phyloP scores from a whole-genome alignment of 2,329 filamentous ascomycete species.

The Ophiostoma sp. region DNA sequence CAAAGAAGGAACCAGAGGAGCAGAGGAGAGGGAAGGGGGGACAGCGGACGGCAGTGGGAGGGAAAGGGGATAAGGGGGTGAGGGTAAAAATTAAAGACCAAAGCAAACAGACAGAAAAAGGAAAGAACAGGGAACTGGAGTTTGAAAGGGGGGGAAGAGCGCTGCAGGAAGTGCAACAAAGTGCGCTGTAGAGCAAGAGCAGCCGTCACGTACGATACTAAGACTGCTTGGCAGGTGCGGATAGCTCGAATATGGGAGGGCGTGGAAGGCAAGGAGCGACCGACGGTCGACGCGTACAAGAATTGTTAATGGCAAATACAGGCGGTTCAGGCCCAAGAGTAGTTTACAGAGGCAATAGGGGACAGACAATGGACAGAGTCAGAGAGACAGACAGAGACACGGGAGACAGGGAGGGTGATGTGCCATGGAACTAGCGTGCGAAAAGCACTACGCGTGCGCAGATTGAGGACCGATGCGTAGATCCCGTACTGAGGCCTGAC shows the following conservation, averaged over 20 bases:
- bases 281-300: not conserved
- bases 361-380: not conserved
- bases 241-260: slow-evolving; percentile 19
- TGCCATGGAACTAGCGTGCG: slow-evolving; percentile 20
- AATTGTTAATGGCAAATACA: not conserved
- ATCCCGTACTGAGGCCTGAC: slow-evolving; percentile 27
- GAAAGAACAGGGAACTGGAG: slow-evolving; percentile 13
- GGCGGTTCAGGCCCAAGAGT: not conserved
- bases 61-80: slow-evolving; percentile 15
- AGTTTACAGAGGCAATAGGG: not conserved
- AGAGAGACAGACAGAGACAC: not conserved
- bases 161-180: not conserved
- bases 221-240: slow-evolving; percentile 19
- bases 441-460: slow-evolving; percentile 25
- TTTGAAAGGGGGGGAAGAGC: slow-evolving; percentile 16
- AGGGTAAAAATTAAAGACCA: slow-evolving; percentile 19
- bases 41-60: not conserved
- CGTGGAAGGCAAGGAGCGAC: slow-evolving; percentile 15
- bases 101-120: slow-evolving; percentile 13
- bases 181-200: slow-evolving; percentile 10
- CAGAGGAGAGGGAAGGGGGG: not conserved
- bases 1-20: not conserved
- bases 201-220: slow-evolving; percentile 5
- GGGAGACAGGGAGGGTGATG: slow-evolving; percentile 16
- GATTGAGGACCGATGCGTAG: slow-evolving; percentile 29